Evolutionary conservation across 1,284 basidiomycete genomes (phyloP).

Genomic region (Hemileia vastatrix): DNA sequence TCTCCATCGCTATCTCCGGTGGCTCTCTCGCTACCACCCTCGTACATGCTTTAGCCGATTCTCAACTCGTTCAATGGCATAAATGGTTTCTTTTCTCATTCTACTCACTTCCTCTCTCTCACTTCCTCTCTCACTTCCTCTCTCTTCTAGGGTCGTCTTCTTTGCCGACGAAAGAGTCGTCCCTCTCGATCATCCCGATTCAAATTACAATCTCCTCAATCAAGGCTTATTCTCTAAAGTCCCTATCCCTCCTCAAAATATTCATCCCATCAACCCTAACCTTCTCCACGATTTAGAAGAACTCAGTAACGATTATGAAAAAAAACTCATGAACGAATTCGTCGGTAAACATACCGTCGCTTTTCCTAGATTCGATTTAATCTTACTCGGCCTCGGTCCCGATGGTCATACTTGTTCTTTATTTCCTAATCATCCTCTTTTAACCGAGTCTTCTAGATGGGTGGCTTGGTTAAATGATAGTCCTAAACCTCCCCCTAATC

Average conservation of each 20-base stretch:
- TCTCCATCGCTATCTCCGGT: constrained; percentile 86
- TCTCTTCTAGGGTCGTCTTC: constrained; percentile 72
- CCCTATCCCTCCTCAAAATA: constrained; percentile 64
- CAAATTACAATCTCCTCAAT: constrained; percentile 72
- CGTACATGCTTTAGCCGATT: constrained; percentile 57
- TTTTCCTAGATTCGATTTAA: constrained; percentile 88
- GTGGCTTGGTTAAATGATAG: constrained; percentile 85
- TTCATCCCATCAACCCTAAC: constrained; percentile 70
- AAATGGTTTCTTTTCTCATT: constrained; percentile 61
- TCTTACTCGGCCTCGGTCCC: constrained; percentile 83
- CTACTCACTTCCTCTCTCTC: not conserved
- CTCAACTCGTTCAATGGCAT: constrained; percentile 78
- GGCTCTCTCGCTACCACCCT: constrained; percentile 84
- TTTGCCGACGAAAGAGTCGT: constrained; percentile 96
- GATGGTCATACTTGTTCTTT: constrained; percentile 95
- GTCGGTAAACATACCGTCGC: constrained; percentile 65
- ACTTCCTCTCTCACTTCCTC: constrained; percentile 16
- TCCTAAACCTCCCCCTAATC: constrained; percentile 81
- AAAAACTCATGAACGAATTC: constrained; percentile 50
- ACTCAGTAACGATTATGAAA: constrained; percentile 46
- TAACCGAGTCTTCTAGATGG: constrained; percentile 80
- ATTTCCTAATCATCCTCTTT: constrained; percentile 80
- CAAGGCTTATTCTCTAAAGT: constrained; percentile 73
- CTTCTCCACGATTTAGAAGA: constrained; percentile 54
- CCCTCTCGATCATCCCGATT: constrained; percentile 80